These are phyloP conservation scores for Hypoxylon sp. DNA, from an alignment of 2,329 filamentous ascomycete genomes.

Conservation along the genomic window DNA sequence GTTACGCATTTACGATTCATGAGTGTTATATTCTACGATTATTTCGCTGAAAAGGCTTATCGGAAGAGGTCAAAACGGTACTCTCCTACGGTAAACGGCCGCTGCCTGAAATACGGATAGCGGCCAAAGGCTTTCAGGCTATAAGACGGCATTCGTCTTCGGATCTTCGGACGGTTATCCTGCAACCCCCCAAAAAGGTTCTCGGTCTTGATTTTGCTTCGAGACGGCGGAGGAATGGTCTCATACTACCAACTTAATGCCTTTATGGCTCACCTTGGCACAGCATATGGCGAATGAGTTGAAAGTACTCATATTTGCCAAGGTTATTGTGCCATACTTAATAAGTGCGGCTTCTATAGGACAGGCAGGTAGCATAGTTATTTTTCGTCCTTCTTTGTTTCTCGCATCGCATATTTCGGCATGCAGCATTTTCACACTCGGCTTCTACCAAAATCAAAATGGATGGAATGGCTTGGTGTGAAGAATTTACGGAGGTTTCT, in stretches of 20 bases:
- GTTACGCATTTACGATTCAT: constrained; percentile 51
- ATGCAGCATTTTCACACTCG: constrained; percentile 42
- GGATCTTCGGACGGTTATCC: constrained; percentile 41
- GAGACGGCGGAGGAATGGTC: constrained; percentile 26
- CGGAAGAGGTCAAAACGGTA: constrained; percentile 50
- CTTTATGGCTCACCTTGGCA: constrained; percentile 33
- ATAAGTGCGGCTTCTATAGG: constrained; percentile 36
- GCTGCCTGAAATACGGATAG: constrained; percentile 39
- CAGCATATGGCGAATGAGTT: constrained; percentile 27
- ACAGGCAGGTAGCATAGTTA: constrained; percentile 42
- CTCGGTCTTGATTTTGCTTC: constrained; percentile 24
- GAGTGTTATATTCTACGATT: constrained; percentile 47
- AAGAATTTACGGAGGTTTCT: constrained; percentile 38
- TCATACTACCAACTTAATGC: constrained; percentile 33
- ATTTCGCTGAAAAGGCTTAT: constrained; percentile 40
- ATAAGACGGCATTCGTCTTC: constrained; percentile 39
- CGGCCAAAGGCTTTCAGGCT: constrained; percentile 41
- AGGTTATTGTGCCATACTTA: constrained; percentile 32
- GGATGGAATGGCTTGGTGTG: constrained; percentile 39
- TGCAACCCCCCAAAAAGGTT: constrained; percentile 35
- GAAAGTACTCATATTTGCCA: constrained; percentile 37
- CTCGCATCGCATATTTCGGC: constrained; percentile 45
- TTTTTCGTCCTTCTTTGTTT: constrained; percentile 29
- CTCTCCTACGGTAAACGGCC: constrained; percentile 43
- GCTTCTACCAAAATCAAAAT: constrained; percentile 43